Base-by-base conservation (phyloP, 2,329 filamentous ascomycete genomes). In the Lachnellula hyalina region DNA sequence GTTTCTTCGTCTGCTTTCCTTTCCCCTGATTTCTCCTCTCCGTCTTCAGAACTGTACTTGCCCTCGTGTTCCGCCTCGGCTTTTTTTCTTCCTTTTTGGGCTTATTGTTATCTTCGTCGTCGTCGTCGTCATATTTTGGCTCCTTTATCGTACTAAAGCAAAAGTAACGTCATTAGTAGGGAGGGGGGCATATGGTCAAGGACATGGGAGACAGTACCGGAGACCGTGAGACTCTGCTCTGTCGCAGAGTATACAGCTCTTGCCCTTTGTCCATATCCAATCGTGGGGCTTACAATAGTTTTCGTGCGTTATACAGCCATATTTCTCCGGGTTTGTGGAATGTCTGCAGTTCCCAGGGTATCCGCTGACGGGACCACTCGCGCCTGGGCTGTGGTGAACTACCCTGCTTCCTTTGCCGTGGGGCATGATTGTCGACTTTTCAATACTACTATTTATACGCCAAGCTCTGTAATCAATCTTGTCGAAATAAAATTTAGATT, bases 381-480 rank as follows among this genome's bases (percentile, higher is more conserved):
- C 14, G 3, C 52, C 52, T 19, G 52, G 52, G 19, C 52, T 50
- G 40, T 54, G 52, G 19, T 54, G 46, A 1, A 5, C 12, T 8
- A 28, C 25, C 4, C 11, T 44, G 3, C 25, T 21, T 6, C 5
- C 34, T 1, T 36, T 28, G 12, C 17, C 42, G 51, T 52, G 51
- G 11, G 51, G 51, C 51, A 52, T 52, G 4, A 6, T 44, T 38
- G 36, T n/a, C n/a, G 36, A 38, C 4, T 14, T 38, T 38, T n/a
- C 15, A 38, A 5, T 9, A 5, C 5, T n/a, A 8, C 4, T 38
- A 4, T 38, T 14, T 38, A 38, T 38, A 38, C n/a, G n/a, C 36
- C 14, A 6, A 38, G 3, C 2, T n/a, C n/a, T 38, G 8, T 7
- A n/a, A 38, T n/a, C n/a, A 15, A n/a, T 5, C 14, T 38, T 14